Conservation (phyloP, 352 stramenopile species). For the Plasmopara muralis region DNA sequence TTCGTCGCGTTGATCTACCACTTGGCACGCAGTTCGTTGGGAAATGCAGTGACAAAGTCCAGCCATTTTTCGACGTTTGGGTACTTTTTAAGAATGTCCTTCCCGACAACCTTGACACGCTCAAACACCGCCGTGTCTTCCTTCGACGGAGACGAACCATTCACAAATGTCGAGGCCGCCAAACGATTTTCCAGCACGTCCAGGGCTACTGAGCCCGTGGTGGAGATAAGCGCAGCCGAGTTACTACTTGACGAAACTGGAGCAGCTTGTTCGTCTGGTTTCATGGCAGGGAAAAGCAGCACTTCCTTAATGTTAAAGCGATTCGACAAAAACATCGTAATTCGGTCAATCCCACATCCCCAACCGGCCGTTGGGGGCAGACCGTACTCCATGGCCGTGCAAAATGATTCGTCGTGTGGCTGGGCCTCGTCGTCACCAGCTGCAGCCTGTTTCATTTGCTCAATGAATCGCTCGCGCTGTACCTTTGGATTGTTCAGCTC, state of each 20-base stretch:
- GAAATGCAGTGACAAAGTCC: conserved; percentile 67
- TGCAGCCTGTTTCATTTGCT: conserved; percentile 75
- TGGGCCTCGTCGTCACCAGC: conserved; percentile 80
- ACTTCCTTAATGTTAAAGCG: conserved; percentile 96
- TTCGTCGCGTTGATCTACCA: conserved; percentile 37
- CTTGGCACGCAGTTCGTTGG: conserved; percentile 66
- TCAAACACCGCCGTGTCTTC: conserved; percentile 61
- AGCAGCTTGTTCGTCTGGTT: conserved; percentile 84
- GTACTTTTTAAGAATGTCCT: conserved; percentile 68
- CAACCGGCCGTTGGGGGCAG: conserved; percentile 96
- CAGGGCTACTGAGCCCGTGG: conserved; percentile 41
- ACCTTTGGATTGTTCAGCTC: conserved; percentile 97
- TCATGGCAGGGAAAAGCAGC: conserved; percentile 99
- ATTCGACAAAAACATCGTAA: conserved; percentile 97
- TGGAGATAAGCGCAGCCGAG: conserved; percentile 18
- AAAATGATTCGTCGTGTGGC: conserved; percentile 94
- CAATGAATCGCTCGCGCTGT: conserved; percentile 77
- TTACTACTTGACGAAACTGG: conserved; percentile 12
- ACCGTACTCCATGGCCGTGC: conserved; percentile 93
- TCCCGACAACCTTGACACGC: conserved; percentile 69
- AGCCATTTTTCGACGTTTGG: conserved; percentile 72
- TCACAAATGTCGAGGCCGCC: conserved; percentile 49
- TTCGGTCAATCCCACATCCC: conserved; percentile 96
- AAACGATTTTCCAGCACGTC: conserved; percentile 68
- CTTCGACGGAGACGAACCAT: conserved; percentile 63